These are phyloP conservation scores for Venturia pyrina DNA, from an alignment of 2,329 filamentous ascomycete species.

Conservation along the genomic window DNA sequence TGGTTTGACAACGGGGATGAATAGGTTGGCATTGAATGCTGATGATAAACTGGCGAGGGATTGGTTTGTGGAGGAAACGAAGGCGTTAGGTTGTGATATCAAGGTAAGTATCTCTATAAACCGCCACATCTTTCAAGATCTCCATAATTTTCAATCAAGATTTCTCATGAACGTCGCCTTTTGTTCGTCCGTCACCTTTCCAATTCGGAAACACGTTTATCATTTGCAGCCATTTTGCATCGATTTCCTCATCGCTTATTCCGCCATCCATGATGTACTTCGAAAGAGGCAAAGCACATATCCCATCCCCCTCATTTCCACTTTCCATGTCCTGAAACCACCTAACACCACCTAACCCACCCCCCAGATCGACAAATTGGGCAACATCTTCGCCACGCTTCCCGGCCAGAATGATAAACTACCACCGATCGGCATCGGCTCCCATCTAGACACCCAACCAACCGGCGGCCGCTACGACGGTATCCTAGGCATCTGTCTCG, in stretches of 20 bases:
- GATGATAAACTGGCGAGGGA: conserved; percentile 61
- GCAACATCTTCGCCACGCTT: conserved; percentile 68
- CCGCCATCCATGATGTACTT: too few species aligned
- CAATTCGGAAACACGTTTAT: too few species aligned
- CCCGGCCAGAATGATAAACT: conserved; percentile 54
- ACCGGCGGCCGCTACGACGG: conserved; percentile 64
- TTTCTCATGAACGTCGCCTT: too few species aligned
- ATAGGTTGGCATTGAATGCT: conserved; percentile 60
- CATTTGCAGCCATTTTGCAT: too few species aligned
- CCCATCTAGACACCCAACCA: conserved; percentile 50
- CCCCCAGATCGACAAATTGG: conserved; percentile 61
- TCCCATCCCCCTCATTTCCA: background rate
- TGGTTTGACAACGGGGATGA: conserved; percentile 53
- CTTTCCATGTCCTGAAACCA: background rate
- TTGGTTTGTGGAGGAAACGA: conserved; percentile 62
- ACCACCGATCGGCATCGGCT: conserved; percentile 40
- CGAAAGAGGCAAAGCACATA: too few species aligned
- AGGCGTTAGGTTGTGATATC: conserved; percentile 48
- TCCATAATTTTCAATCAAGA: too few species aligned
- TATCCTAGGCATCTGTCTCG: conserved; percentile 63
- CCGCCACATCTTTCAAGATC: too few species aligned
- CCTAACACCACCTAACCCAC: conserved; percentile 19
- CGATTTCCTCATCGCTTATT: too few species aligned
- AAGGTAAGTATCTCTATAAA: background rate
- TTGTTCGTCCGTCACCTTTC: too few species aligned